A percentile compares a stretch with the other conserved stretches of the same genome.
Evolutionary conservation across 345 rosid genomes (phyloP).

Genomic region (Citrus australasica): DNA sequence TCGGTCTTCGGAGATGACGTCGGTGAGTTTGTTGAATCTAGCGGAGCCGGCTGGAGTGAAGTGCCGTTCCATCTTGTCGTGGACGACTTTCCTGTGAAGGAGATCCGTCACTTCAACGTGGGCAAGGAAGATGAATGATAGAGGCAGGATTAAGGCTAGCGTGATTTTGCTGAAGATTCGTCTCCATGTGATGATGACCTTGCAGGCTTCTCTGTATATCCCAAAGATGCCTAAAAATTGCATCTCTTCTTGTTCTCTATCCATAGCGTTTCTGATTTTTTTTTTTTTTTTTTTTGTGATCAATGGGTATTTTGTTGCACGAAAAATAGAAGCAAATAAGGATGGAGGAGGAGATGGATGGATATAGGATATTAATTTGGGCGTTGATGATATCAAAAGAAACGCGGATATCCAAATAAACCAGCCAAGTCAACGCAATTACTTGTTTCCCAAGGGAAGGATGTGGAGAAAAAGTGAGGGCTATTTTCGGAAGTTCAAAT

Average conservation of each 20-base stretch:
- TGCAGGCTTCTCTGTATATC: conserved; percentile 43
- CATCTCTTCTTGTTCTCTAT: conserved; percentile 57
- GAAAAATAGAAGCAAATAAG: neutral
- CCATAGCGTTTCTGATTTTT: conserved; percentile 25
- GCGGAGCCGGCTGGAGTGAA: conserved; percentile 24
- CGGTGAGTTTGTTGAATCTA: conserved; percentile 19
- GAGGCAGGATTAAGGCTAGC: conserved; percentile 49
- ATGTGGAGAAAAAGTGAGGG: neutral
- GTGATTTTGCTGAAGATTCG: conserved; percentile 49
- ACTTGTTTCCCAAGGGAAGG: neutral
- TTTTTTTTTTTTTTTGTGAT: neutral
- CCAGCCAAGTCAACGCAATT: neutral
- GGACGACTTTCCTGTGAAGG: conserved; percentile 18
- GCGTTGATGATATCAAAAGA: neutral
- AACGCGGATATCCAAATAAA: neutral
- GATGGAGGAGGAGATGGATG: neutral
- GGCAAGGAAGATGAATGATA: conserved; percentile 49
- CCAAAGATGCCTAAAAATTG: conserved; percentile 48
- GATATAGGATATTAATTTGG: neutral
- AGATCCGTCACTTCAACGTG: conserved; percentile 32
- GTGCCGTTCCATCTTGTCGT: conserved; percentile 18
- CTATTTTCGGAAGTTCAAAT: neutral
- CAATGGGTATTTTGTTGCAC: neutral
- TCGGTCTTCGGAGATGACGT: conserved; percentile 26
- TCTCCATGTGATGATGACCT: conserved; percentile 35